Evolutionary conservation across 306 rosid species (phyloP).

Genomic region (Casuarina glauca): DNA sequence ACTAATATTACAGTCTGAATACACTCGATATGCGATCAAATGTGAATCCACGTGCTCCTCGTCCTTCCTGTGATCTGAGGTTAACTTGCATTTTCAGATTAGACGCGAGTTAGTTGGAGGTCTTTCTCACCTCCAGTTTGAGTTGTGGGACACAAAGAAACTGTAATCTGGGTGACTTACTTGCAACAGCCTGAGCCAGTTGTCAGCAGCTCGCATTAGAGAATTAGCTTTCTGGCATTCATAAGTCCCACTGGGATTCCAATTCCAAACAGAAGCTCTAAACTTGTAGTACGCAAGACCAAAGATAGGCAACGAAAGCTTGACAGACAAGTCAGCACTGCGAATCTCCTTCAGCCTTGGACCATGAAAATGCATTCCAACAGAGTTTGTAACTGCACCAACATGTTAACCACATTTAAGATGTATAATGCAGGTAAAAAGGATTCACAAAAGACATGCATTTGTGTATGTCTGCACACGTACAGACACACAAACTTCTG

Average conservation of each 20-base stretch:
- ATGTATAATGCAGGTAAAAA: background rate
- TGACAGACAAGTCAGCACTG: constrained; percentile 41
- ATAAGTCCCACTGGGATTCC: constrained; percentile 49
- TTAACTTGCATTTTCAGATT: background rate
- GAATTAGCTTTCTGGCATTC: constrained; percentile 66
- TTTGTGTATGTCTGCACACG: background rate
- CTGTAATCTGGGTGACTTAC: constrained; percentile 80
- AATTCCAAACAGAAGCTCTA: constrained; percentile 61
- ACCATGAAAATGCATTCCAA: constrained; percentile 44
- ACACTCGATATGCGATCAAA: constrained; percentile 24
- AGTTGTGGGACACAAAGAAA: constrained; percentile 55
- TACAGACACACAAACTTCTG: background rate
- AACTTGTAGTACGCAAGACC: constrained; percentile 84
- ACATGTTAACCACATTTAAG: constrained; percentile 17
- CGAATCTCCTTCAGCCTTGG: constrained; percentile 43
- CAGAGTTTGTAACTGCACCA: constrained; percentile 60
- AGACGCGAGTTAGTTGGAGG: background rate
- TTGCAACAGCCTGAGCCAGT: constrained; percentile 63
- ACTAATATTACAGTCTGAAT: constrained; percentile 8
- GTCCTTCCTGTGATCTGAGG: constrained; percentile 15
- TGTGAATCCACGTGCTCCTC: background rate
- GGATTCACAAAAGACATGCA: too few relatives aligned
- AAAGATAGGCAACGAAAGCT: constrained; percentile 63
- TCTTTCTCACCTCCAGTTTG: constrained; percentile 47
- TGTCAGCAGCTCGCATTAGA: constrained; percentile 63